Percentiles rank a stretch among this genome's conserved stretches.
Conservation (phyloP, 306 rosid species). For the Cucumis hystrix region DNA sequence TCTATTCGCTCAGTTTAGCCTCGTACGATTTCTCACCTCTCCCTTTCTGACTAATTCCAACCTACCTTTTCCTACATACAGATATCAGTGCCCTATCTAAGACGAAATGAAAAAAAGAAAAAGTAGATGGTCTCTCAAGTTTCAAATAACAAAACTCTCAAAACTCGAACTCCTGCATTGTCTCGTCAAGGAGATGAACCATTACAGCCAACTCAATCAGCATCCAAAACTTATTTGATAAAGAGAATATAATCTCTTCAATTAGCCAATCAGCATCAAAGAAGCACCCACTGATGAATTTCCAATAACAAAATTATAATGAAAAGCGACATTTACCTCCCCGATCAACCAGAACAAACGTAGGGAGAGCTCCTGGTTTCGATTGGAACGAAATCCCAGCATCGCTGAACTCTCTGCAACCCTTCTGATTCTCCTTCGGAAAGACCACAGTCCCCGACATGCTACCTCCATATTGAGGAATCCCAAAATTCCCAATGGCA, state of each 20-base stretch:
- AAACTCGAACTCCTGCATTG: not conserved
- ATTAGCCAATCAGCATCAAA: not conserved
- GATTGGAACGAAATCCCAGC: slow-evolving; percentile 58
- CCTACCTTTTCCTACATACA: not conserved
- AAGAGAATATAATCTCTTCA: not conserved
- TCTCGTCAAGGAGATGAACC: not conserved
- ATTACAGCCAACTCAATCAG: not conserved
- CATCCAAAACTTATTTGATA: not conserved
- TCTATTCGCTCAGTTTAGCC: not conserved
- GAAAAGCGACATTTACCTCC: slow-evolving; percentile 45
- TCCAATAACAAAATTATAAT: not conserved
- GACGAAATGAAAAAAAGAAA: not conserved
- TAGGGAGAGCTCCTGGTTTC: slow-evolving; percentile 78
- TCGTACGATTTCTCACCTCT: not conserved
- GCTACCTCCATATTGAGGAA: slow-evolving; percentile 98
- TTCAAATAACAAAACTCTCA: not conserved
- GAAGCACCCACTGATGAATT: slow-evolving; percentile 3
- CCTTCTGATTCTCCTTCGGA: slow-evolving; percentile 78
- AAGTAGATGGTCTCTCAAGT: not conserved
- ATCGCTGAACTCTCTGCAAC: slow-evolving; percentile 70
- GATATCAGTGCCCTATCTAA: not conserved
- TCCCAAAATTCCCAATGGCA: slow-evolving; percentile 97
- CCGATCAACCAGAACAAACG: slow-evolving; percentile 82
- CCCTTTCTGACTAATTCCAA: not conserved
- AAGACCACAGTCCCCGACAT: slow-evolving; percentile 78